Base-by-base conservation (phyloP, 768 basidiomycete genomes). In the Auricularia auricula-judae region DNA sequence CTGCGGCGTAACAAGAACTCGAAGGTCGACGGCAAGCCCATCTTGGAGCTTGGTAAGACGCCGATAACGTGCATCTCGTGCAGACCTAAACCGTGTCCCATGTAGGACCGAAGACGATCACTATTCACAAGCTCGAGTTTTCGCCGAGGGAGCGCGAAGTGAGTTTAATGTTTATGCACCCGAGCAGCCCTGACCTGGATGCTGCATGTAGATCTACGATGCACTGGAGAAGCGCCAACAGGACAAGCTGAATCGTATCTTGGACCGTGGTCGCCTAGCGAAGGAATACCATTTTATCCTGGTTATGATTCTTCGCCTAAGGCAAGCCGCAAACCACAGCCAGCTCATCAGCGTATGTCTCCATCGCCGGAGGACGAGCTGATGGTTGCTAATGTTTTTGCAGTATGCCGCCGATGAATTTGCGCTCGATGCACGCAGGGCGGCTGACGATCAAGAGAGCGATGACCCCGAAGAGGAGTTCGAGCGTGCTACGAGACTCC, bases 1-100 rank as follows among this genome's bases (percentile, higher is more conserved):
- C 76, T 93, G n/a, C 81, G 91, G 3, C 80, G 91, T 3, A 91
- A 86, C 34, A 92, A 92, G 71, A 77, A 86, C 65, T 81, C 86
- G 0, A 70, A 73, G 51, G 71, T 84, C 39, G 88, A 92, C 68
- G 89, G 89, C 1, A 76, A 85, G 66, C 86, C 86, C 2, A 80
- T 91, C 43, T 75, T 93, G 14, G 69, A 85, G 61, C 81, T 93
- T 1, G 86, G 68, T 3, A 62, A 71, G 4, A 68, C 67, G 33
- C 70, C 62, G 67, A 74, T 11, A 71, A 74, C 42, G 76, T 56
- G n/a, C 33, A 4, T 34, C 18, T 36, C 51, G 4, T 12, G 23
- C 43, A 10, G 43, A 44, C 43, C 18, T 44, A 10, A 44, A 44
- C 43, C 18, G 10, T 42, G 12, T 4, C 29, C 5, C n/a, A 8